Conservation (phyloP, 768 basidiomycete species). For the Suillus decipiens region DNA sequence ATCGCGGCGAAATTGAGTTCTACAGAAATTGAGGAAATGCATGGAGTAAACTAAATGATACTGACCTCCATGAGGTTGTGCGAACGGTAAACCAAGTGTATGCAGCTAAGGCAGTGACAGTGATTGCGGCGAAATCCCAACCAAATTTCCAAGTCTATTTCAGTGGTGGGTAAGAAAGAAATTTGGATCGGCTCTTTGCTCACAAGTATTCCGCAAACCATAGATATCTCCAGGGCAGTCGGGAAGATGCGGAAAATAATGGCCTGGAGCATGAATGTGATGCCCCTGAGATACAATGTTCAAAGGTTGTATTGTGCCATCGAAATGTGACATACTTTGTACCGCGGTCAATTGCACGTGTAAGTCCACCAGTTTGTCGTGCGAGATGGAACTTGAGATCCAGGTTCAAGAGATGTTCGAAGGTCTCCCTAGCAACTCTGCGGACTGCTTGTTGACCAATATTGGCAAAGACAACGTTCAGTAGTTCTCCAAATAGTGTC, state of each 20-base stretch:
- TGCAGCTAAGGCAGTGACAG: slow-evolving; percentile 76
- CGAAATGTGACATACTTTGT: slow-evolving; percentile 69
- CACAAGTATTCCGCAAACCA: slow-evolving; percentile 97
- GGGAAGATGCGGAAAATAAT: slow-evolving; percentile 94
- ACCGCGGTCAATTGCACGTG: slow-evolving; percentile 94
- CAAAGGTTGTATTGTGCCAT: background rate
- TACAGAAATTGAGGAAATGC: slow-evolving; percentile 30
- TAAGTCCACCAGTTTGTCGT: slow-evolving; percentile 93
- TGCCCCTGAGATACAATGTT: slow-evolving; percentile 61
- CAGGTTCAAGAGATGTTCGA: slow-evolving; percentile 88
- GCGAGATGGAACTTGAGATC: slow-evolving; percentile 92
- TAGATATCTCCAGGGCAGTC: slow-evolving; percentile 91
- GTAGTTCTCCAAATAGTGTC: slow-evolving; percentile 84
- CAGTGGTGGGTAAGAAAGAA: slow-evolving; percentile 7
- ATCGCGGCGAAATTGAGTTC: slow-evolving; percentile 90
- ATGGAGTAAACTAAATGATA: background rate
- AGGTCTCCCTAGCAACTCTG: slow-evolving; percentile 93
- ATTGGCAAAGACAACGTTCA: slow-evolving; percentile 95
- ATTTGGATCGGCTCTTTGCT: slow-evolving; percentile 25
- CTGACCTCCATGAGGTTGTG: slow-evolving; percentile 94
- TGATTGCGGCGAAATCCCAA: slow-evolving; percentile 95
- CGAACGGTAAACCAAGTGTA: slow-evolving; percentile 98
- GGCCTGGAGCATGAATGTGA: slow-evolving; percentile 91
- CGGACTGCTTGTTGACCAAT: slow-evolving; percentile 95
- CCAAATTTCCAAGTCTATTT: slow-evolving; percentile 94